Evolutionary conservation across 495 filamentous ascomycete genomes (phyloP).

Genomic region (Aspergillus bridgeri): DNA sequence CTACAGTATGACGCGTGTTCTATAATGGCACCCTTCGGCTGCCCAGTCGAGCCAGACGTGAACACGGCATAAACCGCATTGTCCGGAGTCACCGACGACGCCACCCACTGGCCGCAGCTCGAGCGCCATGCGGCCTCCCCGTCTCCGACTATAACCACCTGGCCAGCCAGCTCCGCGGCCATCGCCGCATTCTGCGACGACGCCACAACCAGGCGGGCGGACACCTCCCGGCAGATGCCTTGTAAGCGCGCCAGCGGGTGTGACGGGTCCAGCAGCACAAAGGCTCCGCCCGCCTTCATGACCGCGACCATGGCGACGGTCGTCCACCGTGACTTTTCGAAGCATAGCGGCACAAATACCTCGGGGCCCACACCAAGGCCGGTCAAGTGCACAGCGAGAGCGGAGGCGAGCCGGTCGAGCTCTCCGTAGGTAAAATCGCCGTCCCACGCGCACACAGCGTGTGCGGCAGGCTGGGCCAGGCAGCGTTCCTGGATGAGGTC

Average conservation of each 20-base stretch:
- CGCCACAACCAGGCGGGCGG: neutral
- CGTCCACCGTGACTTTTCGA: constrained; percentile 19
- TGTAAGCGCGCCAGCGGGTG: constrained; percentile 11
- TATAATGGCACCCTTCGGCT: constrained; percentile 67
- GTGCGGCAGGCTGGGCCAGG: neutral
- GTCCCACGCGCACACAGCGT: constrained; percentile 22
- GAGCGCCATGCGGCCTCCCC: too few relatives aligned
- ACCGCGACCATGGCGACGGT: constrained; percentile 15
- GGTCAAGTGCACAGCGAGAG: constrained; percentile 10
- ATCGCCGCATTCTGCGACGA: neutral
- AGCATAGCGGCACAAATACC: constrained; percentile 19
- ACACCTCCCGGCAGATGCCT: neutral
- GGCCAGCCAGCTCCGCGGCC: neutral
- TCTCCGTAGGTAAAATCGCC: constrained; percentile 18
- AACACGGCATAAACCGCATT: constrained; percentile 51
- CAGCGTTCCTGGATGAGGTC: neutral
- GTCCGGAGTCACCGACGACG: neutral
- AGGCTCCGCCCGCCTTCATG: constrained; percentile 18
- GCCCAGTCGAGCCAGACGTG: constrained; percentile 66
- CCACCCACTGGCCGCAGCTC: neutral
- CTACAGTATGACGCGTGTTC: neutral
- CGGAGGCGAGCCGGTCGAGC: constrained; percentile 13
- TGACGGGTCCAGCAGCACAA: constrained; percentile 14
- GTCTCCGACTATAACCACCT: neutral
- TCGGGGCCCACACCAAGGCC: constrained; percentile 5